Evolutionary conservation across 768 basidiomycete genomes (phyloP), one percentile per base, ranked within the genome.

Genomic region (Panellus pusillus): DNA sequence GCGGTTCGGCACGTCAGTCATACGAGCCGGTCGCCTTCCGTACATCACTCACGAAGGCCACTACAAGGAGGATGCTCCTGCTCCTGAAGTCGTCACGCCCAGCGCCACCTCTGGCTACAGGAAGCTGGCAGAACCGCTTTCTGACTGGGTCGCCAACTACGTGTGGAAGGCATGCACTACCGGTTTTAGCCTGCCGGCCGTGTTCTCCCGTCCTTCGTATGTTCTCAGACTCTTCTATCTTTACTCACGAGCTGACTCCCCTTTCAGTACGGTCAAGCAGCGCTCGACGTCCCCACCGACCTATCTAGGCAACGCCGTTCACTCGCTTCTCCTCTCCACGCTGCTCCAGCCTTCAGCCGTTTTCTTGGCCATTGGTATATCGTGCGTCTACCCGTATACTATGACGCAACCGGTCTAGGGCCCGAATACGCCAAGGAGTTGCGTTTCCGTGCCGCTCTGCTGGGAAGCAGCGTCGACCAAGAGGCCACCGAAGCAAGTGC

Each of bases 281-380:
- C 77, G 80, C 66, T 58, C 83, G 46, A 66, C 63, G 53, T 60
- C 68, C 51, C 79, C 82, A 20, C 86, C 86, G 0, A 67, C 66
- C 39, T 74, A 80, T 62, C 72, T 92, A 53, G 76, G 81, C 14
- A 69, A 77, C 13, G 81, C 84, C 8, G 78, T 90, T 20, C 90
- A 90, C 60, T 84, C 86, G 9, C 72, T 92, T 61, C 66, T 92
- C 54, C 76, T 91, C 50, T 89, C 90, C 7, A 92, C 90, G 3
- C 74, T 92, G 40, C 71, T 92, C 47, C 90, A 92, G 64, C 90
- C 90, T 1, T 91, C 89, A 7, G 90, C 86, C 28, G 79, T 91
- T 42, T 77, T 91, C 55, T 72, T 92, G 47, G 86, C 88, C 3
- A 59, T 92, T 91, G 90, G 89, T 92, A 92, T 66, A 89, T 92